Evolutionary conservation across 1,139 yeast genomes (phyloP), one percentile per base, ranked within the genome.

Genomic region (Blastobotrys aristatus): DNA sequence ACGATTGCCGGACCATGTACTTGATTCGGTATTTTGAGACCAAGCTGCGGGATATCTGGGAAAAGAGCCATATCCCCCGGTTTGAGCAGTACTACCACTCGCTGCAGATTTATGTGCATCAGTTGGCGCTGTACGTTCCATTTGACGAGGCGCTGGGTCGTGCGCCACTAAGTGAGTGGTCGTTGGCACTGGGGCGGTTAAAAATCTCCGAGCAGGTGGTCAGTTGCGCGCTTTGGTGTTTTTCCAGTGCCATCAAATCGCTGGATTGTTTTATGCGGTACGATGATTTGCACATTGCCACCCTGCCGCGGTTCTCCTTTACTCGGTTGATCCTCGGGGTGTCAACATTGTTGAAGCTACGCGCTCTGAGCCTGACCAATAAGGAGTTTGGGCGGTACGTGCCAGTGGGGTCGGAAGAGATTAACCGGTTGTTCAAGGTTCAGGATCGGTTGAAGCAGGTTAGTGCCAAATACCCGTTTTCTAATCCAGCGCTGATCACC

Each of bases 31-130:
- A 57, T 35, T 62, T 62, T 48, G 64, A 60, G 21, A 42, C 45
- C 13, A 50, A 58, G 24, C 50, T 62, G 32, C 18, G 21, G 17
- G 22, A 34, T 13, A 16, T 44, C 5, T 31, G 17, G 18, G 42
- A 39, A 16, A 17, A 38, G 8, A 22, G 47, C 2, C 40, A 38
- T 11, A 45, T 45, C 6, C 32, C 49, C 6, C 42, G 50, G 16
- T 40, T 47, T 14, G 50, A 53, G 16, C 57, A 38, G 32, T 55
- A 49, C 62, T 76, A 72, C 55, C 77, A 76, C 55, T 76, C 92
- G 0, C 80, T 84, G 13, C 87, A 84, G 56, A 90, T 92, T 0
- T 84, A 80, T 59, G 66, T 87, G 17, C 84, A 84, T 62, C 94
- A 82, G 60, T 80, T 79, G 3, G 72, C 69, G 34, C 60, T 76